These are phyloP conservation scores for Umbelopsis vinacea DNA, from an alignment of 192 early-diverging fungal species.

Conservation along the genomic window DNA sequence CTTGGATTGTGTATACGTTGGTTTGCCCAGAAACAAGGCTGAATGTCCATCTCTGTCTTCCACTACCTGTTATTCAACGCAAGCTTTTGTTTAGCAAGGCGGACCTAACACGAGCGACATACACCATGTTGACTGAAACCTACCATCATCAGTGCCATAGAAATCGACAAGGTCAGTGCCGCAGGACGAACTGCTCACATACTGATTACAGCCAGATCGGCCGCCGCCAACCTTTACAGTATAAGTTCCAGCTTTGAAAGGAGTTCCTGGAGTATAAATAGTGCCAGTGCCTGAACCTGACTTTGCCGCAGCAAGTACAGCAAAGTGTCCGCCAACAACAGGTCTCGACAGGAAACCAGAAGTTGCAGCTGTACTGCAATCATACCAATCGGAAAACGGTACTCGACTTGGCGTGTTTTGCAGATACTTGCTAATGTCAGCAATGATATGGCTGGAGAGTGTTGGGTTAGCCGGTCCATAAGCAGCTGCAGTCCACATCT, in stretches of 20 bases:
- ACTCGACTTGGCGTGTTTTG: slow-evolving; percentile 6
- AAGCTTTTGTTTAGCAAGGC: background rate
- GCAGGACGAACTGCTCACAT: background rate
- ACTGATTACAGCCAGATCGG: slow-evolving; percentile 3
- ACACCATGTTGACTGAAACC: background rate
- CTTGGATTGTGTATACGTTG: slow-evolving; percentile 13
- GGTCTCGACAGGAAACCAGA: background rate
- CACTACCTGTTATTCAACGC: background rate
- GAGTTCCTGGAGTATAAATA: background rate
- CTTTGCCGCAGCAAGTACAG: slow-evolving; percentile 1
- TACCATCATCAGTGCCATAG: slow-evolving; percentile 10
- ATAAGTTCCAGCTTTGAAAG: background rate
- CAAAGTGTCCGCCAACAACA: slow-evolving; percentile 11
- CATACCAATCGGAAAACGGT: slow-evolving; percentile 15
- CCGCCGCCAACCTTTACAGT: background rate
- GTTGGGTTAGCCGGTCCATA: slow-evolving; percentile 7
- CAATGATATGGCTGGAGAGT: background rate
- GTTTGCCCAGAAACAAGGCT: background rate
- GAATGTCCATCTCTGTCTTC: slow-evolving; percentile 4
- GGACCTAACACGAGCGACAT: no score
- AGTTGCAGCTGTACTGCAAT: slow-evolving; percentile 1
- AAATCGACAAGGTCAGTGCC: slow-evolving; percentile 6
- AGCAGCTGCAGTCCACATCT: slow-evolving; percentile 23
- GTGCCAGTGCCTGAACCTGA: slow-evolving; percentile 16
- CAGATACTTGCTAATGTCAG: slow-evolving; percentile 1